Evolutionary conservation across 1,139 yeast genomes (phyloP).

Genomic region (Saccharomyces pastorianus): DNA sequence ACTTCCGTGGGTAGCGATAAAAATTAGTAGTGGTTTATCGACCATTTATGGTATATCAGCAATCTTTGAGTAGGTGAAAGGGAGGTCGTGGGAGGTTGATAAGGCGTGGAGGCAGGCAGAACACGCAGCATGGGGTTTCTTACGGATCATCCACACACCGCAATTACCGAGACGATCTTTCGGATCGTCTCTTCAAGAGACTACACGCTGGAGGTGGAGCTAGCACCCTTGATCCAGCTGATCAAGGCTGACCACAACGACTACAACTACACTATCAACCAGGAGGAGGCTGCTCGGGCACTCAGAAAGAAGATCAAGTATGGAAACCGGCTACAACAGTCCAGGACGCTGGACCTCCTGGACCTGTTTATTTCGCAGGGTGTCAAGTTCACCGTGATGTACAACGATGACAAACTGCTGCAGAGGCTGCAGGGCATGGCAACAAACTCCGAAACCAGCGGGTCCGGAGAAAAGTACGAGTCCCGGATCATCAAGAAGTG

Average conservation of each 20-base stretch:
- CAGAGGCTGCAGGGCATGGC: conserved; percentile 51
- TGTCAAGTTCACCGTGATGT: conserved; percentile 40
- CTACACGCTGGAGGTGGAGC: conserved; percentile 37
- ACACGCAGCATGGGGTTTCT: conserved; percentile 39
- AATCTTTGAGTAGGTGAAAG: too few relatives aligned
- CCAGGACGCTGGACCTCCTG: conserved; percentile 51
- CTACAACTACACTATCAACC: conserved; percentile 20
- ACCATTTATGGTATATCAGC: too few relatives aligned
- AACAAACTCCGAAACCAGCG: conserved; percentile 20
- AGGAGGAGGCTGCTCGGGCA: conserved; percentile 77
- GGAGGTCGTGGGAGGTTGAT: background rate
- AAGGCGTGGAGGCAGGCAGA: background rate
- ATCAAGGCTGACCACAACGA: conserved; percentile 25
- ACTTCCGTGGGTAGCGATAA: too few relatives aligned
- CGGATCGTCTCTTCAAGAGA: conserved; percentile 38
- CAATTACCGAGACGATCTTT: conserved; percentile 47
- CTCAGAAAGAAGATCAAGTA: conserved; percentile 81
- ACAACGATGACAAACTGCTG: conserved; percentile 62
- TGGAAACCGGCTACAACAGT: conserved; percentile 39
- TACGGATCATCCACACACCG: conserved; percentile 45
- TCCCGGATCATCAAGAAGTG: conserved; percentile 16
- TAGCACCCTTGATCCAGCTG: conserved; percentile 30
- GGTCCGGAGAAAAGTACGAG: conserved; percentile 17
- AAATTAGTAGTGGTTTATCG: too few relatives aligned
- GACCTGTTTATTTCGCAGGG: conserved; percentile 77